These are phyloP conservation scores for Melanomma pulvis-pyrius DNA, from an alignment of 495 filamentous ascomycete genomes.

Conservation along the genomic window DNA sequence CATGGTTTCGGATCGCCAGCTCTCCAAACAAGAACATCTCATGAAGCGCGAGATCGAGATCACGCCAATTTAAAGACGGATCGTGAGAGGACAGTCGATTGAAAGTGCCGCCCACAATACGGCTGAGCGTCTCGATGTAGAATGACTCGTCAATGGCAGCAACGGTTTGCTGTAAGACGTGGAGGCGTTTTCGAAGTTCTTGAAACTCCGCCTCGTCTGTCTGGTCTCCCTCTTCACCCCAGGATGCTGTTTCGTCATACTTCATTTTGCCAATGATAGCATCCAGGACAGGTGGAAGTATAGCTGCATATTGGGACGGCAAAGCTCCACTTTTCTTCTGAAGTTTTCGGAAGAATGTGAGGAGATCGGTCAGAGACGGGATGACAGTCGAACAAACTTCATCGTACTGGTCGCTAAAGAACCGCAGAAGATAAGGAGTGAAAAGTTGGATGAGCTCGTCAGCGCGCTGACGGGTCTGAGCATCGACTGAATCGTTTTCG, in stretches of 20 bases:
- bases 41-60: conserved; percentile 91
- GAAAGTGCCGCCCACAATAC: conserved; percentile 82
- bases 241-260: conserved; percentile 90
- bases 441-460: conserved; percentile 78
- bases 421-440: conserved; percentile 80
- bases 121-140: conserved; percentile 81
- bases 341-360: conserved; percentile 83
- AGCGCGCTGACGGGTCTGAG: conserved; percentile 61
- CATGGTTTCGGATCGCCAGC: conserved; percentile 79
- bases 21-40: conserved; percentile 98
- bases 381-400: conserved; percentile 96
- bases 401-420: conserved; percentile 97
- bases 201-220: conserved; percentile 99
- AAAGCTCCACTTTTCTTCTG: conserved; percentile 62
- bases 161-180: conserved; percentile 86
- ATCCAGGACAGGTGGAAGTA: conserved; percentile 83
- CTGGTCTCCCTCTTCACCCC: conserved; percentile 92
- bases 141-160: conserved; percentile 81
- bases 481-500: conserved; percentile 60
- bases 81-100: conserved; percentile 69
- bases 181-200: conserved; percentile 84
- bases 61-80: conserved; percentile 84
- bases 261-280: conserved; percentile 94
- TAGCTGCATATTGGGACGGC: conserved; percentile 68
- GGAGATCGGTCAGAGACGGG: conserved; percentile 82